Evolutionary conservation across 2,329 filamentous ascomycete genomes (phyloP), one percentile per base, ranked within the genome.

Genomic region (Paramyrothecium roridum): DNA sequence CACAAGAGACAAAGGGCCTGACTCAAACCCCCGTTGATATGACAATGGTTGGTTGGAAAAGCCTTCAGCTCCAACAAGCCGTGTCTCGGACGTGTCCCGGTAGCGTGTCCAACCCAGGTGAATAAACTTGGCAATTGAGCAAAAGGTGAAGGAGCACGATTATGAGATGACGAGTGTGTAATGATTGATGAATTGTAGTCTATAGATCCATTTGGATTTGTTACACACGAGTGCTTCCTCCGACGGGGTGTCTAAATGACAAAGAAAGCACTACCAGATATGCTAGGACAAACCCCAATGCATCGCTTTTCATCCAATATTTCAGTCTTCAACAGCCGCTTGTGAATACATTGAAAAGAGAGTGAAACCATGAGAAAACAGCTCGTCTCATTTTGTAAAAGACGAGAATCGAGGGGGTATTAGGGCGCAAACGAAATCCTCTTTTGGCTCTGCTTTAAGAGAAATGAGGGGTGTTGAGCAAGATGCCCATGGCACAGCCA

Each of bases 401-500:
- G 26, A 30, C 10, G 26, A 30, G 26, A 30, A 30, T 30, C 26
- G 26, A 30, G n/a, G 37, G 37, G 37, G 37, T 43, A 43, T 43
- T 17, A 43, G 37, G 26, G 26, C 26, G 37, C 37, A 13, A 43
- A 17, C 13, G 37, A 43, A 43, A 43, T 43, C 37, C 37, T 43
- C 37, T 17, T 43, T 13, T 19, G n/a, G n/a, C n/a, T n/a, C n/a
- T n/a, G n/a, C n/a, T 13, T 43, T 43, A 43, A 43, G 37, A 65
- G 46, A 72, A 73, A 54, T 73, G 70, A 51, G 74, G 74, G 22
- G 74, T 65, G 61, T 77, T 76, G 51, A 77, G 64, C 23, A 70
- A 58, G 11, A 77, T 62, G 17, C 63, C 74, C 74, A 76, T 76
- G 33, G 74, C 62, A 40, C 65, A 65, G 43, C 74, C 74, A 54